Evolutionary conservation across 768 basidiomycete genomes (phyloP).

Genomic region (Suillus clintonianus): DNA sequence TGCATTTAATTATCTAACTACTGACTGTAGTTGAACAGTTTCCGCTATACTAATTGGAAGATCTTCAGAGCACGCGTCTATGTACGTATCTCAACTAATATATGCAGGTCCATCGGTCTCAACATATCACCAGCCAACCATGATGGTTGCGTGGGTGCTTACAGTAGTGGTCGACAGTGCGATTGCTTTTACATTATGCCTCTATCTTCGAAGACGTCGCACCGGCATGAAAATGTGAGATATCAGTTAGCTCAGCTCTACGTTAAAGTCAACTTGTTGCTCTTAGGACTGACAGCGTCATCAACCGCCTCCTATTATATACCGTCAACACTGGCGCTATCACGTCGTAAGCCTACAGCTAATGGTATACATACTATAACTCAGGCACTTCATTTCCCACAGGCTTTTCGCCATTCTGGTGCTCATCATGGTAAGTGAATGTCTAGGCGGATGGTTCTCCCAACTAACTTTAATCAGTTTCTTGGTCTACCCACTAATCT

Average conservation of each 20-base stretch:
- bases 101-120: not conserved
- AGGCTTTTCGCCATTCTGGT: slow-evolving; percentile 13
- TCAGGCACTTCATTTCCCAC: not conserved
- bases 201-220: slow-evolving; percentile 12
- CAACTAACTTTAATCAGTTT: slow-evolving; percentile 2
- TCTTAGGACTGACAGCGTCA: slow-evolving; percentile 15
- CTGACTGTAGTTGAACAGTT: slow-evolving; percentile 3
- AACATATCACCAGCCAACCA: slow-evolving; percentile 8
- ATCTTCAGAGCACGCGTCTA: slow-evolving; percentile 2
- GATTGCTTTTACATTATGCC: slow-evolving; percentile 12
- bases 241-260: not conserved
- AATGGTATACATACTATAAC: not conserved
- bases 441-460: not conserved
- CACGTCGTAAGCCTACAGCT: slow-evolving; percentile 11
- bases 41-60: slow-evolving; percentile 2
- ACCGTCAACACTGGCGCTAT: slow-evolving; percentile 17
- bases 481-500: slow-evolving; percentile 2
- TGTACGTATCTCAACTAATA: slow-evolving; percentile 4
- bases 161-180: slow-evolving; percentile 6
- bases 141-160: slow-evolving; percentile 15
- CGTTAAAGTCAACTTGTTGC: not conserved
- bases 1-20: too few species aligned
- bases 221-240: slow-evolving; percentile 10
- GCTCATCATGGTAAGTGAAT: slow-evolving; percentile 6
- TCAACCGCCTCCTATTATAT: slow-evolving; percentile 19